Base-by-base conservation (phyloP, 352 stramenopile genomes). In the Phytophthora citrophthora region DNA sequence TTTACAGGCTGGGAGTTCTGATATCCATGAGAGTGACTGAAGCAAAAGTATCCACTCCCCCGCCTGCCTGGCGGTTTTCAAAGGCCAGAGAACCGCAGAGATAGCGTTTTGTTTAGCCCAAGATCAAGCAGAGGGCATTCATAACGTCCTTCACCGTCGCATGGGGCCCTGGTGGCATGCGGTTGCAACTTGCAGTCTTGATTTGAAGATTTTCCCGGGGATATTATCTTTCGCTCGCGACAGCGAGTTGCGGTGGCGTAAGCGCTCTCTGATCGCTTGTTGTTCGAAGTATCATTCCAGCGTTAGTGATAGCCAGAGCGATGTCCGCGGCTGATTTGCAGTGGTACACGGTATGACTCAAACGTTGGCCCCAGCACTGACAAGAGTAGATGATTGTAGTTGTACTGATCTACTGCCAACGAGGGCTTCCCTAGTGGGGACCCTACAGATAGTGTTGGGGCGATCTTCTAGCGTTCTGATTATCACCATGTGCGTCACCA, bases 261-360 rank as follows among this genome's bases (percentile, higher is more conserved):
- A 54, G 29, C 34, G n/a, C 61, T 62, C 61, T 62, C 55, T 66
- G 49, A 36, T 41, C n/a, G n/a, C 40, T 54, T 68, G 59, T 59
- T 70, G 56, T 71, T 72, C 64, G 44, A 67, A 55, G 50, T 62
- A 72, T 68, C 45, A 61, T 71, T 68, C 58, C 32, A 64, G 26
- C 38, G 54, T 38, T 49, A 31, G 29, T 12, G 51, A 40, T 31
- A 61, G 29, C 31, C 50, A 12, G 61, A 54, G n/a, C 32, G 20
- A 27, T 8, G 26, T 26, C 36, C 27, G 29, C 29, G 1, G 29
- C 13, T 34, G 29, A 34, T 34, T 34, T 34, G 29, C 29, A 34
- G 29, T 34, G 29, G 29, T 34, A 34, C 29, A 32, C 8, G 7
- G 27, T 5, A 13, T 34, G 29, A 12, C 9, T 34, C 9, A 34